Evolutionary conservation across 2,329 filamentous ascomycete genomes (phyloP).

Genomic region (Aureobasidium melanogenum): DNA sequence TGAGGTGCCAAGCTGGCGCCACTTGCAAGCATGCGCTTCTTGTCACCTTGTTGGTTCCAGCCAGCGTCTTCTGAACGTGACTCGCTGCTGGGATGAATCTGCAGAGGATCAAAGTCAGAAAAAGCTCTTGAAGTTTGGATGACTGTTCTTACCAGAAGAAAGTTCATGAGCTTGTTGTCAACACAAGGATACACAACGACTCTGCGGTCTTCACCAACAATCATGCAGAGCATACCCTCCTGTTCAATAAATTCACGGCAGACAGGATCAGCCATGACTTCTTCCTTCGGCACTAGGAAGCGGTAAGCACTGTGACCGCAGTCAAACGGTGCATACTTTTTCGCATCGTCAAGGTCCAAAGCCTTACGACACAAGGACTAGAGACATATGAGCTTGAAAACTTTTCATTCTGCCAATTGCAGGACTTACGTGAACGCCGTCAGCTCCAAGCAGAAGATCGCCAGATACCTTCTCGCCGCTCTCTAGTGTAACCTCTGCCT

Average conservation of each 20-base stretch:
- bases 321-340: constrained; percentile 19
- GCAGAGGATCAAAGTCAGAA: neutral
- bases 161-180: constrained; percentile 40
- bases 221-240: constrained; percentile 36
- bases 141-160: constrained; percentile 21
- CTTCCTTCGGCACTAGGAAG: constrained; percentile 43
- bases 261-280: constrained; percentile 12
- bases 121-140: neutral
- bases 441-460: constrained; percentile 25
- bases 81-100: constrained; percentile 31
- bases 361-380: constrained; percentile 17
- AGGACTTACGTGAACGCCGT: constrained; percentile 22
- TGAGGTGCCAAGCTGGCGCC: constrained; percentile 30
- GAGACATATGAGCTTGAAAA: neutral
- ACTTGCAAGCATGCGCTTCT: constrained; percentile 32
- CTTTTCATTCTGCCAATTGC: neutral
- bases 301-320: constrained; percentile 50
- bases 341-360: constrained; percentile 19
- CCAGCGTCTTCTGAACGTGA: constrained; percentile 18
- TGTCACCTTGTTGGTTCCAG: constrained; percentile 31
- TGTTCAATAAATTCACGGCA: constrained; percentile 30
- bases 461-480: constrained; percentile 21
- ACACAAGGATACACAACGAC: constrained; percentile 41
- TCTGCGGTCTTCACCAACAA: constrained; percentile 34
- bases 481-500: constrained; percentile 20